phyloP scores from a whole-genome alignment of 306 rosid species.

The Prunus dulcis region DNA sequence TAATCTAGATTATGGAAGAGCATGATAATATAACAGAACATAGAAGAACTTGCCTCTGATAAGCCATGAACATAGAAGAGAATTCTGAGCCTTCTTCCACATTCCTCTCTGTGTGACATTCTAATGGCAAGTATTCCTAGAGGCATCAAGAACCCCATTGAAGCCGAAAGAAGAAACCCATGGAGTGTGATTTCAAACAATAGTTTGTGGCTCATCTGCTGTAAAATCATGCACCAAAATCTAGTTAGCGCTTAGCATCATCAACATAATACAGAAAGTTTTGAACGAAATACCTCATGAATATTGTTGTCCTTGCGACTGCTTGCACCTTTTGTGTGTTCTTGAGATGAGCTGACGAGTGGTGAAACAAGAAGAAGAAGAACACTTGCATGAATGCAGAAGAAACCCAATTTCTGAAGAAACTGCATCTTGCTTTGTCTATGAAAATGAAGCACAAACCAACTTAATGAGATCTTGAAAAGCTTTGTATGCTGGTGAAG shows the following conservation, averaged over 20 bases:
- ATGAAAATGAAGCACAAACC: not conserved
- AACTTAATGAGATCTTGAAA: conserved; percentile 7
- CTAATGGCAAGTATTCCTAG: conserved; percentile 74
- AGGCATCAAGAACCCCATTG: conserved; percentile 96
- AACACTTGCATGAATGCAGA: conserved; percentile 37
- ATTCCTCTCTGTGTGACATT: conserved; percentile 49
- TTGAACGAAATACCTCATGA: conserved; percentile 38
- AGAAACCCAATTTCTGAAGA: conserved; percentile 36
- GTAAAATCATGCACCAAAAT: conserved; percentile 9
- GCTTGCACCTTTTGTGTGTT: conserved; percentile 22
- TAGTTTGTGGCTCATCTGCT: conserved; percentile 54
- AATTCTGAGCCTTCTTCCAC: conserved; percentile 57
- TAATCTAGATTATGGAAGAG: not conserved
- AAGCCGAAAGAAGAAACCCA: conserved; percentile 87
- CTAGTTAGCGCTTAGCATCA: not conserved
- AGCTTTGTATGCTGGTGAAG: conserved; percentile 15
- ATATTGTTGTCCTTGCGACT: conserved; percentile 22
- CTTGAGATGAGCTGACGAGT: conserved; percentile 45
- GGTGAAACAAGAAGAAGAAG: conserved; percentile 35
- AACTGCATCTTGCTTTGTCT: conserved; percentile 38
- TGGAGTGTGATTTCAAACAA: conserved; percentile 57
- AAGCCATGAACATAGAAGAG: conserved; percentile 63
- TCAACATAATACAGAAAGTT: not conserved
- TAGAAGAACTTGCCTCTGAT: conserved; percentile 62
- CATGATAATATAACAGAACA: not conserved